Percentiles rank a stretch among this genome's conserved stretches.
These are phyloP conservation scores for Rosa hybrid DNA, from an alignment of 331 rosid species.

Conservation along the genomic window DNA sequence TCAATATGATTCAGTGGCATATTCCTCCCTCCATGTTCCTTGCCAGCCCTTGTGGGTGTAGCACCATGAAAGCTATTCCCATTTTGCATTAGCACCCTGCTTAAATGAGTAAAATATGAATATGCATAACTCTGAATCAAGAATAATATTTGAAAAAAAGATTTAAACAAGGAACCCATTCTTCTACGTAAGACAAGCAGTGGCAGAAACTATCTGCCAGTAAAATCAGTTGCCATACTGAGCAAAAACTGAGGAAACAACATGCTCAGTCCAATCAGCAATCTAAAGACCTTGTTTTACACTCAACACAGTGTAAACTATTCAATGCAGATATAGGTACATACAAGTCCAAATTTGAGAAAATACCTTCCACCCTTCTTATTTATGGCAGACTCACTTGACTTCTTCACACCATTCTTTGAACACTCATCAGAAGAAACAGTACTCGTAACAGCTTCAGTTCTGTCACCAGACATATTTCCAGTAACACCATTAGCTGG, in stretches of 20 bases:
- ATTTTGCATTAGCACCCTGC: conserved; percentile 34
- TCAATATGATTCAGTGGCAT: too few relatives aligned
- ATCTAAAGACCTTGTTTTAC: neutral
- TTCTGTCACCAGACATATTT: conserved; percentile 40
- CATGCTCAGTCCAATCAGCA: neutral
- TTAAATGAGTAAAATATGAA: conserved; percentile 13
- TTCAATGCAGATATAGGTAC: conserved; percentile 3
- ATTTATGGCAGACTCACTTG: conserved; percentile 27
- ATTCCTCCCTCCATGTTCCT: conserved; percentile 24
- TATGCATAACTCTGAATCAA: conserved; percentile 15
- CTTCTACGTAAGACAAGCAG: neutral
- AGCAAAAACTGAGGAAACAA: too few relatives aligned
- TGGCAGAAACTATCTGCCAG: neutral
- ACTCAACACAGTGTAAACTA: neutral
- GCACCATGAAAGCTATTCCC: conserved; percentile 39
- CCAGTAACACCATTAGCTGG: conserved; percentile 50
- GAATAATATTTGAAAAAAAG: neutral
- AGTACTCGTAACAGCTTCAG: conserved; percentile 42
- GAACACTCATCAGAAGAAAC: conserved; percentile 31
- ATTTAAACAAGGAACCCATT: neutral
- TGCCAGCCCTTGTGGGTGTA: conserved; percentile 20
- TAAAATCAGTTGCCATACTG: neutral
- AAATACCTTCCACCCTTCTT: conserved; percentile 56
- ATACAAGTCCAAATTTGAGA: conserved; percentile 21
- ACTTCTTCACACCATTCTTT: conserved; percentile 33